These are phyloP conservation scores for Alternaria viburni DNA, from an alignment of 2,329 filamentous ascomycete genomes.

Conservation along the genomic window DNA sequence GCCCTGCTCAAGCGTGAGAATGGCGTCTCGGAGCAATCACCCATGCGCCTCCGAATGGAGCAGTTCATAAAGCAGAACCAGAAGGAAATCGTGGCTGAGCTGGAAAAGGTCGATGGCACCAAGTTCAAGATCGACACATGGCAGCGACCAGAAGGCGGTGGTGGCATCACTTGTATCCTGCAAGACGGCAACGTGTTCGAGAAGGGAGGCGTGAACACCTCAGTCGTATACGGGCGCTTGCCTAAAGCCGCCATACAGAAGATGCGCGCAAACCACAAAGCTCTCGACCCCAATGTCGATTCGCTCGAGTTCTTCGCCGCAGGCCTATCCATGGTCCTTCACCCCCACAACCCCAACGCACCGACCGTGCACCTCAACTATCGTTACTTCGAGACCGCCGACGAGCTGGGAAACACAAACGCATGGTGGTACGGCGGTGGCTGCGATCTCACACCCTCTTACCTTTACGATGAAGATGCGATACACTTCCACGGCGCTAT, in stretches of 20 bases:
- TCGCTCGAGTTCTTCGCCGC: slow-evolving; percentile 94
- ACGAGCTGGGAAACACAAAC: slow-evolving; percentile 78
- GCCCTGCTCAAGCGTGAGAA: slow-evolving; percentile 78
- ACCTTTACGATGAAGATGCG: slow-evolving; percentile 96
- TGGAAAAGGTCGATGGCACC: slow-evolving; percentile 83
- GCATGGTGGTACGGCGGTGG: slow-evolving; percentile 99
- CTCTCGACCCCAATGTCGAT: slow-evolving; percentile 77
- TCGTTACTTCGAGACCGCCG: slow-evolving; percentile 95
- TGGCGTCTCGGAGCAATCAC: slow-evolving; percentile 76
- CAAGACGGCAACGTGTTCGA: slow-evolving; percentile 98
- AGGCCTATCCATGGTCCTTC: slow-evolving; percentile 89
- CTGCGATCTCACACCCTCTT: slow-evolving; percentile 89
- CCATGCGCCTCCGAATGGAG: slow-evolving; percentile 98
- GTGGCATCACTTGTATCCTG: slow-evolving; percentile 91
- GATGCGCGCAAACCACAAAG: slow-evolving; percentile 95
- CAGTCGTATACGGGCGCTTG: slow-evolving; percentile 89
- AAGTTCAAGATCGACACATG: slow-evolving; percentile 86
- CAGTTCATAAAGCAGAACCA: slow-evolving; percentile 94
- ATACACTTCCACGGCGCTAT: slow-evolving; percentile 95
- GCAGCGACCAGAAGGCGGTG: slow-evolving; percentile 85
- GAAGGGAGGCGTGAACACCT: slow-evolving; percentile 95
- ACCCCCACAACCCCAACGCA: slow-evolving; percentile 94
- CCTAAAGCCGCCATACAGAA: slow-evolving; percentile 78
- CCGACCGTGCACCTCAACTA: slow-evolving; percentile 98
- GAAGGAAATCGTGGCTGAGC: slow-evolving; percentile 79